A percentile compares a stretch with the other conserved stretches of the same genome.
phyloP scores from a whole-genome alignment of 108 stramenopile species.

The Discostella pseudostelligera region DNA sequence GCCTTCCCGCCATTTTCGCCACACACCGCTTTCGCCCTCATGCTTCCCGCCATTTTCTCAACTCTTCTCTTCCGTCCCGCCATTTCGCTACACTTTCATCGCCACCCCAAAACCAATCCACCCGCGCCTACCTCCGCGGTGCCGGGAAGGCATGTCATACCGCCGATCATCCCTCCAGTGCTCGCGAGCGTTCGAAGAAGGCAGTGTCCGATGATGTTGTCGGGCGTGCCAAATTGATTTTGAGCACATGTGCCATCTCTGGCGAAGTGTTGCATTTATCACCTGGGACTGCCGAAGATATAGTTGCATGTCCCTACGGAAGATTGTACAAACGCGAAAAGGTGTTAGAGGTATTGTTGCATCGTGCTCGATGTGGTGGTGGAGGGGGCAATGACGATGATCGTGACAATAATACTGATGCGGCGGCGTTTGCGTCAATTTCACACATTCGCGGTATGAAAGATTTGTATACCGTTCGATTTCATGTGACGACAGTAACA shows the following conservation, averaged over 20 bases:
- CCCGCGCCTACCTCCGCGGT: conserved; percentile 78
- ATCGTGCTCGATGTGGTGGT: conserved; percentile 27
- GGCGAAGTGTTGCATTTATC: conserved; percentile 40
- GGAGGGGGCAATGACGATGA: not conserved
- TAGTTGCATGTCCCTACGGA: conserved; percentile 76
- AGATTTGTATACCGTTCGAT: conserved; percentile 67
- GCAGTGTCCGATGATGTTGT: conserved; percentile 27
- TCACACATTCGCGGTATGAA: conserved; percentile 73
- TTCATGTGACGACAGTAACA: conserved; percentile 31
- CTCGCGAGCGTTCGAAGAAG: conserved; percentile 5
- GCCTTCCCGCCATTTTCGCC: too few species aligned
- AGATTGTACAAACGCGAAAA: conserved; percentile 74
- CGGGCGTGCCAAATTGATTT: conserved; percentile 30
- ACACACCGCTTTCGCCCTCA: too few species aligned
- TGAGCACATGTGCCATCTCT: conserved; percentile 68
- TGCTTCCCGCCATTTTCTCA: too few species aligned
- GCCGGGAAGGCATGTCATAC: conserved; percentile 76
- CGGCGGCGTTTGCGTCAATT: too few species aligned
- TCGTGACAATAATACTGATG: too few species aligned
- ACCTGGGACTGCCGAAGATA: conserved; percentile 22
- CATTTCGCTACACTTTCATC: too few species aligned
- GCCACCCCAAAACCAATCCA: conserved; percentile 19
- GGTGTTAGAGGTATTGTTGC: conserved; percentile 71
- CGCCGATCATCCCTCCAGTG: conserved; percentile 42
- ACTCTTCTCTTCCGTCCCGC: too few species aligned